phyloP scores from a whole-genome alignment of 2,329 filamentous ascomycete species.

The Aspergillus oerlinghausenensis region DNA sequence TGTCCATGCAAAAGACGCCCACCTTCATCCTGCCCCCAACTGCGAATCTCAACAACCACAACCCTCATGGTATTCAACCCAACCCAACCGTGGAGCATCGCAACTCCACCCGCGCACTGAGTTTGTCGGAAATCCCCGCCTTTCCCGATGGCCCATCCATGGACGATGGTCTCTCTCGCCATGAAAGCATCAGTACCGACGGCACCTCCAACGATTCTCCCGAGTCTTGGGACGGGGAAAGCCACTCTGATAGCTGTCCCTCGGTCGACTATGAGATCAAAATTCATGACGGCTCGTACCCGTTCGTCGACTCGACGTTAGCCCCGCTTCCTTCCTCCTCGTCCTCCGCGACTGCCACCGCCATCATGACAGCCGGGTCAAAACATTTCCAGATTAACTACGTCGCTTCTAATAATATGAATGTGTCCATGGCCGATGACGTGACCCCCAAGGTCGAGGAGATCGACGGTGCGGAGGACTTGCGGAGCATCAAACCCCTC shows the following conservation, averaged over 20 bases:
- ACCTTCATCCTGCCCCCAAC: constrained; percentile 21
- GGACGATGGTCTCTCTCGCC: constrained; percentile 27
- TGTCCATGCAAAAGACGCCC: constrained; percentile 37
- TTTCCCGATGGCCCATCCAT: constrained; percentile 22
- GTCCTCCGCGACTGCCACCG: constrained; percentile 6
- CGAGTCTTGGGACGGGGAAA: constrained; percentile 25
- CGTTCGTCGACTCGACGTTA: constrained; percentile 3
- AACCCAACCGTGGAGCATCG: constrained; percentile 13
- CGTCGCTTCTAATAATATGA: constrained; percentile 16
- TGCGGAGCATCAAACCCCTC: constrained; percentile 29
- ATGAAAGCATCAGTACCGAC: constrained; percentile 30
- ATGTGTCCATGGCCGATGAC: constrained; percentile 30
- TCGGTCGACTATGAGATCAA: constrained; percentile 18
- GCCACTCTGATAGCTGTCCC: constrained; percentile 17
- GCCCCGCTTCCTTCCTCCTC: constrained; percentile 1
- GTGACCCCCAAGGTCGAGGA: constrained; percentile 54
- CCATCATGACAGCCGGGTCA: constrained; percentile 16
- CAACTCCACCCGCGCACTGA: constrained; percentile 19
- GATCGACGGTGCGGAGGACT: constrained; percentile 40
- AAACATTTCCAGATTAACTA: constrained; percentile 22
- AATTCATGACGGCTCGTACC: constrained; percentile 14
- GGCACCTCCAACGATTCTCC: constrained; percentile 30
- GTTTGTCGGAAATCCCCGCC: constrained; percentile 21
- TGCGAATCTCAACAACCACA: constrained; percentile 18
- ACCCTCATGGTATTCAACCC: constrained; percentile 11